These are phyloP conservation scores for Trichocladium uniseriatum DNA, from an alignment of 495 filamentous ascomycete species.

Conservation along the genomic window DNA sequence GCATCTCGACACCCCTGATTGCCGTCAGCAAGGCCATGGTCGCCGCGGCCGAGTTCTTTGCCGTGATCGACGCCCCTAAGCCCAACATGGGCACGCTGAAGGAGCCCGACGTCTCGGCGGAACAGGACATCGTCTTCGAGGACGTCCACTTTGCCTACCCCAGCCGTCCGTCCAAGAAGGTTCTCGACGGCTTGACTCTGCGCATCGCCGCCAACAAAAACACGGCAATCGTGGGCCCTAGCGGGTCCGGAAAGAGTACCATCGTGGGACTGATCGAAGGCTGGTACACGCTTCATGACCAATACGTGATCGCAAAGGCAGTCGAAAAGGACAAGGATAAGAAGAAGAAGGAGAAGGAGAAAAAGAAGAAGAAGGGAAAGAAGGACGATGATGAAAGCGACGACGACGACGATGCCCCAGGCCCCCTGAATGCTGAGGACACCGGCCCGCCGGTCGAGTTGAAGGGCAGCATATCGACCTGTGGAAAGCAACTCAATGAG, in stretches of 20 bases:
- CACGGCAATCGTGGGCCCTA: slow-evolving; percentile 80
- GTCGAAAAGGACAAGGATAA: slow-evolving; percentile 37
- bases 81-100: slow-evolving; percentile 36
- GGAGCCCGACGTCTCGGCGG: slow-evolving; percentile 37
- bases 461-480: slow-evolving; percentile 44
- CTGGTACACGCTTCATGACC: slow-evolving; percentile 69
- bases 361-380: slow-evolving; percentile 13
- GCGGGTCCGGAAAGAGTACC: slow-evolving; percentile 82
- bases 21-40: slow-evolving; percentile 44
- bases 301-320: slow-evolving; percentile 40
- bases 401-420: slow-evolving; percentile 21
- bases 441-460: slow-evolving; percentile 34
- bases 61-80: slow-evolving; percentile 47
- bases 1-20: slow-evolving; percentile 43
- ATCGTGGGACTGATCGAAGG: slow-evolving; percentile 85
- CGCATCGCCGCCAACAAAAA: slow-evolving; percentile 66
- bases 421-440: slow-evolving; percentile 21
- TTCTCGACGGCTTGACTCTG: slow-evolving; percentile 48
- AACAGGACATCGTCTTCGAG: slow-evolving; percentile 49
- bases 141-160: slow-evolving; percentile 62
- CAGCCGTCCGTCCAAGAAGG: slow-evolving; percentile 53
- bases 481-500: slow-evolving; percentile 45
- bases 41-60: slow-evolving; percentile 48
- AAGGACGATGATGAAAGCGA: slow-evolving; percentile 6
- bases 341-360: slow-evolving; percentile 29